phyloP scores from a whole-genome alignment of 2,329 filamentous ascomycete genomes.

The Uncinocarpus reesii region DNA sequence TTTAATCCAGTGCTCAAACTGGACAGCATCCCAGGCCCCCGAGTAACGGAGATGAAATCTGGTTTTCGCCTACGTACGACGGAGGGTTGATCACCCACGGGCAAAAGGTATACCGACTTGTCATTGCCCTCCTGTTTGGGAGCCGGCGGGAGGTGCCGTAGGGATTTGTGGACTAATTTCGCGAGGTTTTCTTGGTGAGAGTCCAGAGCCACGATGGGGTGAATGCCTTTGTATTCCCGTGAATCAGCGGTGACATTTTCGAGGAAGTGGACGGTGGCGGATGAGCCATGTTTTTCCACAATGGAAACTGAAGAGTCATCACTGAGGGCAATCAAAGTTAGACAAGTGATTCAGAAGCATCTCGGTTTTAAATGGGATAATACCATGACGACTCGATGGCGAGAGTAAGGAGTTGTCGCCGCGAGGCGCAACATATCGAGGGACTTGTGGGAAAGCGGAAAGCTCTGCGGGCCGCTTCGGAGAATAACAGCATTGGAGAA shows the following conservation, averaged over 20 bases:
- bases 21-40: slow-evolving; percentile 78
- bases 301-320: slow-evolving; percentile 89
- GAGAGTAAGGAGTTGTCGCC: slow-evolving; percentile 35
- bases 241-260: slow-evolving; percentile 74
- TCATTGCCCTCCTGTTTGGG: slow-evolving; percentile 1
- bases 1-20: slow-evolving; percentile 70
- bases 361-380: neutral
- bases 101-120: slow-evolving; percentile 15
- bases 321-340: slow-evolving; percentile 33
- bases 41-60: slow-evolving; percentile 79
- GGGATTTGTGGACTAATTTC: slow-evolving; percentile 54
- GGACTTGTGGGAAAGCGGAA: slow-evolving; percentile 1
- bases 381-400: slow-evolving; percentile 67
- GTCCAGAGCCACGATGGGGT: slow-evolving; percentile 63
- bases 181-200: slow-evolving; percentile 66
- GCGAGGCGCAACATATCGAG: neutral
- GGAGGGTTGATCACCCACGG: slow-evolving; percentile 12
- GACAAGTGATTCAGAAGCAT: slow-evolving; percentile 2
- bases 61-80: slow-evolving; percentile 42
- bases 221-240: slow-evolving; percentile 62
- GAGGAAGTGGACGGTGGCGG: slow-evolving; percentile 61
- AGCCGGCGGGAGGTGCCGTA: slow-evolving; percentile 44
- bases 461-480: slow-evolving; percentile 3
- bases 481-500: slow-evolving; percentile 6
- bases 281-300: slow-evolving; percentile 47